Conservation (phyloP, 2,329 filamentous ascomycete genomes). For the Curvularia eragrostidis region DNA sequence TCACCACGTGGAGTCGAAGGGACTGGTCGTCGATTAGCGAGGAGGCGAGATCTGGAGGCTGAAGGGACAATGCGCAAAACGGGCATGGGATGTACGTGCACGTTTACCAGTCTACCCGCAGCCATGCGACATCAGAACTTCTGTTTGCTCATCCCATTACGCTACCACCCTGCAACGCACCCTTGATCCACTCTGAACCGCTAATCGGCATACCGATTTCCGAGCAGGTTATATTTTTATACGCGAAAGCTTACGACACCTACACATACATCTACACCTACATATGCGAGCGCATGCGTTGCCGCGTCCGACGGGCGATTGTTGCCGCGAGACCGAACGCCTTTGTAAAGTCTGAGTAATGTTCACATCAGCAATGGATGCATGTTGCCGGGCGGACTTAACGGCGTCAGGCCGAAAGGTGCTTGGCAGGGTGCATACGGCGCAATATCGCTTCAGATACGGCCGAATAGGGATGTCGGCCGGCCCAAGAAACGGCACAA, state of each 20-base stretch:
- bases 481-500: conserved; percentile 1
- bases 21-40: conserved; percentile 25
- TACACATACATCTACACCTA: no score
- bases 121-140: background rate
- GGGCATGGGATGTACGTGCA: conserved; percentile 5
- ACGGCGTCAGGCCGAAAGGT: conserved; percentile 1
- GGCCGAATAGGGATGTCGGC: background rate
- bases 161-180: background rate
- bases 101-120: background rate
- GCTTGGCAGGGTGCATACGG: conserved; percentile 3
- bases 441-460: conserved; percentile 6
- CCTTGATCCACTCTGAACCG: background rate
- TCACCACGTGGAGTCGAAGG: conserved; percentile 11
- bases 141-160: background rate
- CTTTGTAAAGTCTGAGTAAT: background rate
- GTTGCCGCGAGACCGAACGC: background rate
- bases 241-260: background rate
- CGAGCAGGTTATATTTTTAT: background rate
- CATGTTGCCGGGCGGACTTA: background rate
- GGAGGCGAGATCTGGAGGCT: conserved; percentile 16
- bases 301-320: background rate
- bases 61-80: conserved; percentile 1
- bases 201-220: background rate
- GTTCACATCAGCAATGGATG: background rate
- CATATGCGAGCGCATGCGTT: background rate